Evolutionary conservation across 345 rosid species (phyloP).

Genomic region (Camelina laxa): DNA sequence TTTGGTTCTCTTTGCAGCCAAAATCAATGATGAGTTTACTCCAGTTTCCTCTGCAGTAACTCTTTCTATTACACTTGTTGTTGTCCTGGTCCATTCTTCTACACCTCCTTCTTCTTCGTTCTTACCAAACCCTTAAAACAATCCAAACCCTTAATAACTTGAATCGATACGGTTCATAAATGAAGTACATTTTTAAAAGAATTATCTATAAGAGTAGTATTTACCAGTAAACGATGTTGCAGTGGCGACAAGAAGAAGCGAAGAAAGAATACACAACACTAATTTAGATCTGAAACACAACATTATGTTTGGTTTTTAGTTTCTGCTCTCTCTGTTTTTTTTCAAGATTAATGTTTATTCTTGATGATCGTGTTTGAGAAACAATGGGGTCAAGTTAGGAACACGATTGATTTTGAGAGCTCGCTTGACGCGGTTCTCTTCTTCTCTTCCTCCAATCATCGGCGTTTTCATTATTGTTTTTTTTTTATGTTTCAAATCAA

Average conservation of each 20-base stretch:
- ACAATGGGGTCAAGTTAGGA: conserved; percentile 26
- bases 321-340: neutral
- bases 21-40: conserved; percentile 59
- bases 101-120: conserved; percentile 37
- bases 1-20: conserved; percentile 73
- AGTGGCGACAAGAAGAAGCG: conserved; percentile 41
- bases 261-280: conserved; percentile 34
- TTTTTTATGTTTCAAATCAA: neutral
- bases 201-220: neutral
- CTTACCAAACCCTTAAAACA: conserved; percentile 29
- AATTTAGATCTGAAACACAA: conserved; percentile 47
- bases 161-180: neutral
- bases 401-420: conserved; percentile 26
- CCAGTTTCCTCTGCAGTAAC: conserved; percentile 53
- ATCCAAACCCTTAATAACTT: conserved; percentile 28
- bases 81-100: conserved; percentile 46
- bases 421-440: conserved; percentile 37
- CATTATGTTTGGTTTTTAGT: conserved; percentile 12
- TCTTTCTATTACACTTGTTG: conserved; percentile 51
- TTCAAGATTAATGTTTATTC: neutral
- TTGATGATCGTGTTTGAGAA: conserved; percentile 17
- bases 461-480: neutral
- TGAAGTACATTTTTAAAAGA: neutral
- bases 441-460: conserved; percentile 30
- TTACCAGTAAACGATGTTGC: conserved; percentile 46